Evolutionary conservation across 495 filamentous ascomycete genomes (phyloP), one percentile per base, ranked within the genome.

Genomic region (Hyaloscypha variabilis): DNA sequence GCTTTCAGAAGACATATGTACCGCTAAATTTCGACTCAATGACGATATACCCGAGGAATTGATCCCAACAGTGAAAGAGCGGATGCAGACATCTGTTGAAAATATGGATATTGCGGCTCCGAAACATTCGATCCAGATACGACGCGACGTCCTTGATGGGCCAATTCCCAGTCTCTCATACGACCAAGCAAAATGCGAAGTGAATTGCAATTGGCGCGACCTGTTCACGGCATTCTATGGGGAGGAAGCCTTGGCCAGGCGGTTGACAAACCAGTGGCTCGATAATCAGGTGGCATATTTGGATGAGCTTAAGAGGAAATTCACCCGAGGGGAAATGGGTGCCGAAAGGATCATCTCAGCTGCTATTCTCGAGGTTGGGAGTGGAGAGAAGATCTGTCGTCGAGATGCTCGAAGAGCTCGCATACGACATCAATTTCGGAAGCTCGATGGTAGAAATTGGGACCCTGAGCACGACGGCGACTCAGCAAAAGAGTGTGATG

Each of bases 191-290:
- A 62, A 0, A 8, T 36, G 50, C 4, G 21, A 59, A 34, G 10
- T 67, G 52, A 62, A 19, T 24, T 67, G 59, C 46, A 58, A 67
- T 39, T 67, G 65, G 65, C 53, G 60, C 0, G 60, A 31, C 2
- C 8, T 67, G 21, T 63, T 51, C 23, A 67, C 65, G 13, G 19
- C 21, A 34, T 67, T 67, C 25, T 67, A 56, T 24, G 58, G 52
- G 2, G 65, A 67, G 39, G 65, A 67, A 26, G 3, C 57, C 11
- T 10, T 57, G 6, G 58, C 49, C n/a, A 21, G 62, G n/a, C 23
- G 26, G 8, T 39, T 49, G 23, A 50, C 31, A n/a, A 26, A 42
- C 1, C 52, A 50, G 11, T 67, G 58, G 59, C 26, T 50, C 8
- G 31, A 62, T 11, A 24, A 34, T 1, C 50, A 67, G 25, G 30